Base-by-base conservation (phyloP, 768 basidiomycete species). In the Dacryopinax primogenitus region DNA sequence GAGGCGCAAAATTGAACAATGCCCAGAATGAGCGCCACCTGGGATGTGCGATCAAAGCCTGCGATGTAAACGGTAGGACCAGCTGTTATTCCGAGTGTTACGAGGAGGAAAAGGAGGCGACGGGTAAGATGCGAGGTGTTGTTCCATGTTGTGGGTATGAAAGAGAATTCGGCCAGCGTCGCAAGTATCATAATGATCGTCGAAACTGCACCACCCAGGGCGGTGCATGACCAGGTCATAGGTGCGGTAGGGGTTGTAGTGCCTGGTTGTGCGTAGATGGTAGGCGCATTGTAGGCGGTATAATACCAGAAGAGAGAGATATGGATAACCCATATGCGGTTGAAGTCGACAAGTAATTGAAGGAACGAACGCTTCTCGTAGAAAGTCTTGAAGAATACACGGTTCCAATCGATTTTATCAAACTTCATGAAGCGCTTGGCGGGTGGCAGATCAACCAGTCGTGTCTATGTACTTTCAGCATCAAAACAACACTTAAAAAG, bases 261-360 rank as follows among this genome's bases (percentile, higher is more conserved):
- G 21, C 79, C 79, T 32, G 78, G 77, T 64, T 82, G 76, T 30
- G 80, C 80, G 73, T 98, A 99, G 71, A 98, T 79, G 35, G 82
- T 84, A 0, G 92, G 91, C 16, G 93, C 88, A 76, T 97, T 97
- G 79, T 82, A 96, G 37, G 95, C 81, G 21, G 94, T 98, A 78
- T 96, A 98, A 78, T 86, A 97, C 83, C 88, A 98, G 80, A 87
- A 98, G 73, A 97, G 76, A 33, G 94, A 84, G 66, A 99, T 80
- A 77, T 98, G 96, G 68, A 95, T 88, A 75, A 98, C 92, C 94
- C 96, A 99, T 70, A 99, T 91, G 58, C 95, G 90, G 78, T 98
- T 98, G 80, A 99, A 99, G 81, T 99, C 97, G 82, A 99, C 94
- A 66, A 98, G 83, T 1, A 98, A 82, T 75, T 99, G 96, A 39